Evolutionary conservation across 805 yeast species (phyloP), one percentile per base, ranked within the genome.

Genomic region (Lipomyces kockii): DNA sequence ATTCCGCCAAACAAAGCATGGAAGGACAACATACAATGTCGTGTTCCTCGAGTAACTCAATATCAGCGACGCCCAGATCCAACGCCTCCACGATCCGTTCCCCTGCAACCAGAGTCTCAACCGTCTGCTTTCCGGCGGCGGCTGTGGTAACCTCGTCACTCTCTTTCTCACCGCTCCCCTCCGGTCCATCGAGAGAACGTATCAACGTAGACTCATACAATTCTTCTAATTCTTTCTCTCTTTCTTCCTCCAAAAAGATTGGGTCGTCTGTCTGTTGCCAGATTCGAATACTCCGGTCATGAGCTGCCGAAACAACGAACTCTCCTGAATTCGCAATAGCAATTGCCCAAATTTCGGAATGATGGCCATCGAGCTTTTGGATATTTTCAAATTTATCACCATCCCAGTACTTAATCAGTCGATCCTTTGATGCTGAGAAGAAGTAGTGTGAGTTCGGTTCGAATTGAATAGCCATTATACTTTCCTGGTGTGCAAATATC

Each of bases 301-400:
- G 99, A 5, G 97, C 88, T 0, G 93, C 89, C 20, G 96, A 85
- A 3, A 91, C 88, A 71, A 92, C 85, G 73, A 87, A 87, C 25
- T 84, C 80, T 2, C 97, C 97, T 35, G 76, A 75, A 32, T 80
- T 78, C 67, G 96, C 87, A 20, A 94, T 84, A n/a, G 93, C 89
- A 60, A 95, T 77, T 52, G 92, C 85, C 99, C 98, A 95, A 29
- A 95, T 96, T 80, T 95, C 98, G 65, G 92, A 85, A 67, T 92
- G 97, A 77, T 95, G 98, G 4, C 89, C 93, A 3, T 86, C 84
- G 39, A 95, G 82, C 74, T 89, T 91, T 78, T 95, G 98, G 69
- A 95, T 87, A 78, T 94, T 90, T 74, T 91, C 97, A 78, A 95
- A 95, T 79, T 95, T 95, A 74, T 91, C 96, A 72, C 98, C 99